These are phyloP conservation scores for Parsonsia alboflavescens DNA, from an alignment of 257 asterid genomes.

Conservation along the genomic window DNA sequence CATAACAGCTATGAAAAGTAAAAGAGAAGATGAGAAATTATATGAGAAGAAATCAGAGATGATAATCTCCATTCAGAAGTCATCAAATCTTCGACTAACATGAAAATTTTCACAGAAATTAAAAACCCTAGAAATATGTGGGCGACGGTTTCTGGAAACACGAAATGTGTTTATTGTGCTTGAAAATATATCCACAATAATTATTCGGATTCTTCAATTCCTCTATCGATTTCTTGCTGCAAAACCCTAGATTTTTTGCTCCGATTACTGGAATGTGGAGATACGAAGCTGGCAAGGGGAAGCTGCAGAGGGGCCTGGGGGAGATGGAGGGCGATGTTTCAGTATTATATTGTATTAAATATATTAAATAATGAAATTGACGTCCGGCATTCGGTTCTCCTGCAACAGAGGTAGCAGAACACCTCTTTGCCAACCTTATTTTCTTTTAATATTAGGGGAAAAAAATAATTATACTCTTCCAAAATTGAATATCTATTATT, in stretches of 20 bases:
- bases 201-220: background rate
- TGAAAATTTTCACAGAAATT: slow-evolving; percentile 18
- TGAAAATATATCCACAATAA: background rate
- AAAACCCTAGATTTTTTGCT: background rate
- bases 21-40: slow-evolving; percentile 30
- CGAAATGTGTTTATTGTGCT: background rate
- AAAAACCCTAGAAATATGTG: slow-evolving; percentile 9
- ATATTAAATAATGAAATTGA: background rate
- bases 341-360: background rate
- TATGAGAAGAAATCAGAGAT: slow-evolving; percentile 25
- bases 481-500: too few relatives aligned
- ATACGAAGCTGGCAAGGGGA: background rate
- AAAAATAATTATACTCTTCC: too few relatives aligned
- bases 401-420: too few relatives aligned
- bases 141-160: background rate
- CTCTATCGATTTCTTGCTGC: background rate
- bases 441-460: too few relatives aligned
- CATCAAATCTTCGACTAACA: slow-evolving; percentile 44
- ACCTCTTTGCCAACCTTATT: too few relatives aligned
- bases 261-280: background rate
- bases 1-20: slow-evolving; percentile 34
- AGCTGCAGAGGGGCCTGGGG: background rate
- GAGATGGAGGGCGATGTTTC: background rate
- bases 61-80: slow-evolving; percentile 57
- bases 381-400: background rate